Evolutionary conservation across 163 green algal species (phyloP).

Genomic region (Prototheca wickerhamii): DNA sequence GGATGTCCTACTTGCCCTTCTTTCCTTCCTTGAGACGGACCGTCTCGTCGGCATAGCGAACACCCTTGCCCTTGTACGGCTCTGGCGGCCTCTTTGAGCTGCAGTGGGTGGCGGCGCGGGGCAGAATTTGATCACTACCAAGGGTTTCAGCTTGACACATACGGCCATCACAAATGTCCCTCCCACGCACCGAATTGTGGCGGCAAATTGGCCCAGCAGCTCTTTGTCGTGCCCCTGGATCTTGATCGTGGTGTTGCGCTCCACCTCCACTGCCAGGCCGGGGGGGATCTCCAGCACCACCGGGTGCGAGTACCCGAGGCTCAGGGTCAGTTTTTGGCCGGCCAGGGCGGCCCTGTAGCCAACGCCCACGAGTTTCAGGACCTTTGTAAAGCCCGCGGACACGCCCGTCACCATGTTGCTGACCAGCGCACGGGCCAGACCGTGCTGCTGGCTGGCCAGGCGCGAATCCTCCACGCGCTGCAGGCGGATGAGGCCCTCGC

Average conservation of each 20-base stretch:
- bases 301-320: slow-evolving; percentile 85
- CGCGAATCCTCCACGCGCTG: slow-evolving; percentile 42
- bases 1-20: slow-evolving; percentile 49
- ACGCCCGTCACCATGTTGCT: slow-evolving; percentile 92
- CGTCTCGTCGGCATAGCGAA: slow-evolving; percentile 84
- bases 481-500: slow-evolving; percentile 42
- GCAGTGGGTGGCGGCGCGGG: background rate
- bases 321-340: slow-evolving; percentile 74
- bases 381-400: slow-evolving; percentile 76
- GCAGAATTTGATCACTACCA: slow-evolving; percentile 18
- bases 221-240: slow-evolving; percentile 70
- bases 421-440: slow-evolving; percentile 65
- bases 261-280: slow-evolving; percentile 53
- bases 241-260: slow-evolving; percentile 65
- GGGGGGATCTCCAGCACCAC: slow-evolving; percentile 76
- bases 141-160: slow-evolving; percentile 29
- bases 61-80: slow-evolving; percentile 97
- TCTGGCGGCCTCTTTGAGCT: slow-evolving; percentile 76
- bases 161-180: background rate
- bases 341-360: slow-evolving; percentile 80
- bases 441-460: slow-evolving; percentile 59
- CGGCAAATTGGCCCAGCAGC: slow-evolving; percentile 69
- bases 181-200: slow-evolving; percentile 39
- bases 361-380: slow-evolving; percentile 82
- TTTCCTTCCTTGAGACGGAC: slow-evolving; percentile 96